phyloP scores from a whole-genome alignment of 192 early-diverging fungal genomes.

The Backusella tuberculispora region DNA sequence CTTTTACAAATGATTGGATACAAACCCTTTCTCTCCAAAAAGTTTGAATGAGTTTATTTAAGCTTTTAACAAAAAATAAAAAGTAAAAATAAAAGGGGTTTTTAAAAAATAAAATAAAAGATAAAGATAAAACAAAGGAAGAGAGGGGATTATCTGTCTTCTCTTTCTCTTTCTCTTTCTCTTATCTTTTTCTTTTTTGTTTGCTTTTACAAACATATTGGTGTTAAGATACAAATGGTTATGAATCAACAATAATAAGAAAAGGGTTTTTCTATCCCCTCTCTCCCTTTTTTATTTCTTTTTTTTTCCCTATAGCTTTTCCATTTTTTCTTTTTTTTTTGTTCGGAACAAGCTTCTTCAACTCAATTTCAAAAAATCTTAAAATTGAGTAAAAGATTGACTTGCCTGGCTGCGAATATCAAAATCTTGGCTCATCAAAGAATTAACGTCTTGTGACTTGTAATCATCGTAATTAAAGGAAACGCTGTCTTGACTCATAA shows the following conservation, averaged over 20 bases:
- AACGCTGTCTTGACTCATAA: conserved; percentile 60
- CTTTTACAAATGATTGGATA: neutral
- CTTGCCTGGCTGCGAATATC: conserved; percentile 55
- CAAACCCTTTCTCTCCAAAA: neutral
- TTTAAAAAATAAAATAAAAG: too few relatives aligned
- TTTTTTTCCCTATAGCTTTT: conserved; percentile 1
- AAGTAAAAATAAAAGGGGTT: too few relatives aligned
- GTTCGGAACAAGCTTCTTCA: neutral
- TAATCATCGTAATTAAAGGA: conserved; percentile 56
- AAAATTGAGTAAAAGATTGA: conserved; percentile 62
- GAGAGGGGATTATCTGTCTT: too few relatives aligned
- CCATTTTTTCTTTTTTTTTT: neutral
- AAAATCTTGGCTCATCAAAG: conserved; percentile 61
- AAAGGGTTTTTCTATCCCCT: conserved; percentile 5
- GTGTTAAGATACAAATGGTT: conserved; percentile 4
- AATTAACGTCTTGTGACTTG: conserved; percentile 60
- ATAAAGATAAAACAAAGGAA: conserved; percentile 2
- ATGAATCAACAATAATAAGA: too few relatives aligned
- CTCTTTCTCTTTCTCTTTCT: neutral
- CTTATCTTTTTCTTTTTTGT: neutral
- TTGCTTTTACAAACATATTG: conserved; percentile 3
- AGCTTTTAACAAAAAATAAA: neutral
- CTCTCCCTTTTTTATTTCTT: too few relatives aligned
- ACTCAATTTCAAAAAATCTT: conserved; percentile 13
- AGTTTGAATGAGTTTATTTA: conserved; percentile 10